These are phyloP conservation scores for Boletus reticulatus DNA, from an alignment of 768 basidiomycete genomes.

Conservation along the genomic window DNA sequence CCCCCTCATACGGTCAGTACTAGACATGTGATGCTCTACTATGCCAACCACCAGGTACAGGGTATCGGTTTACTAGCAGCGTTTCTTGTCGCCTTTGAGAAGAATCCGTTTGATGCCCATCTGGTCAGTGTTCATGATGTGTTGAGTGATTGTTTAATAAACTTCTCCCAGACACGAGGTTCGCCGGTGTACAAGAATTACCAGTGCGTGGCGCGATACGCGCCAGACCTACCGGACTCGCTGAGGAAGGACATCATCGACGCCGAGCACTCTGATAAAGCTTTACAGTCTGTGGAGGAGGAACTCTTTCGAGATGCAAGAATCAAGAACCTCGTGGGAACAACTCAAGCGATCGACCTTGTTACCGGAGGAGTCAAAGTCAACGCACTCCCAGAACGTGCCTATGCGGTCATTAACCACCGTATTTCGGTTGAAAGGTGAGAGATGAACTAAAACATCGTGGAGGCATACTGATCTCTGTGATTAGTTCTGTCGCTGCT, in stretches of 20 bases:
- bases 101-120: not conserved
- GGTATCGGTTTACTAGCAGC: not conserved
- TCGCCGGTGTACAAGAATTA: not conserved
- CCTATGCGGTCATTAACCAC: not conserved
- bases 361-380: not conserved
- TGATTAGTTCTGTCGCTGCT: not conserved
- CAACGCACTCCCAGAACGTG: not conserved
- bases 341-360: not conserved
- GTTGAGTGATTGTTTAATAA: not conserved
- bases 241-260: not conserved
- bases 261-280: not conserved
- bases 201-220: not conserved
- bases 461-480: not conserved
- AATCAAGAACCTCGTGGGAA: not conserved
- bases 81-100: not conserved
- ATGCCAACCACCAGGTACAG: not conserved
- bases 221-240: not conserved
- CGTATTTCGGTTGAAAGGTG: not conserved
- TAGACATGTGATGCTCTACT: not conserved
- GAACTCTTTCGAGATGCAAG: not conserved
- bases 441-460: not conserved
- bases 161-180: not conserved
- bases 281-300: not conserved
- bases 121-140: not conserved
- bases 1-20: not conserved